Evolutionary conservation across 257 asterid species (phyloP).

Genomic region (Echium plantagineum): DNA sequence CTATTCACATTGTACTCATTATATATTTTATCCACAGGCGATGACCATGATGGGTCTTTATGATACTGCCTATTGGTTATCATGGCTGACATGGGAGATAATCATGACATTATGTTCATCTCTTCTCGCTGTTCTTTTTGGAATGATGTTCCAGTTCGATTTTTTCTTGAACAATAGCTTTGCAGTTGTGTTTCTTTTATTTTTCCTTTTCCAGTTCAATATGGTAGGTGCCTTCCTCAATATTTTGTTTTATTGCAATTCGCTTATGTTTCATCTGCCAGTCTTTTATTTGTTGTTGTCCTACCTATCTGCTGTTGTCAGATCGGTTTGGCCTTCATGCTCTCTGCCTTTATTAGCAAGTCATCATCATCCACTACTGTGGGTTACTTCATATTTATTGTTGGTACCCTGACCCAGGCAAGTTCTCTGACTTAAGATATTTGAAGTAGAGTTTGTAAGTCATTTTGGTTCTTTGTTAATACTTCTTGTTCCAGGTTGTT

Average conservation of each 20-base stretch:
- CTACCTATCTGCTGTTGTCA: constrained; percentile 19
- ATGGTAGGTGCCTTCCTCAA: constrained; percentile 43
- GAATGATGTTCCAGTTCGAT: constrained; percentile 87
- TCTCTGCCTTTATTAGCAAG: constrained; percentile 73
- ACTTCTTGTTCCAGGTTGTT: constrained; percentile 45
- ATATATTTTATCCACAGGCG: constrained; percentile 12
- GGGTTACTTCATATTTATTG: constrained; percentile 58
- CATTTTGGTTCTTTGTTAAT: constrained; percentile 12
- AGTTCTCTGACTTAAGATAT: constrained; percentile 14
- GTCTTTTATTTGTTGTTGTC: background rate
- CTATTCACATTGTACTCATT: constrained; percentile 9
- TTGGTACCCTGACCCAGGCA: constrained; percentile 86
- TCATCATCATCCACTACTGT: constrained; percentile 68
- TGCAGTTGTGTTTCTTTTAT: constrained; percentile 59
- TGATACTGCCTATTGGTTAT: constrained; percentile 1
- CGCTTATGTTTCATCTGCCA: constrained; percentile 1
- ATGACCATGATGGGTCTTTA: constrained; percentile 2
- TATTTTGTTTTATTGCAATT: constrained; percentile 1
- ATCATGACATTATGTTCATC: background rate
- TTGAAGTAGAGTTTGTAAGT: constrained; percentile 10
- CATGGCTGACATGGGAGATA: constrained; percentile 1
- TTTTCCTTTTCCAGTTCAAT: constrained; percentile 71
- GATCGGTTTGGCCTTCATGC: constrained; percentile 80
- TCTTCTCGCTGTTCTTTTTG: constrained; percentile 45
- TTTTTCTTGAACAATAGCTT: constrained; percentile 72